phyloP scores from a whole-genome alignment of 1,284 basidiomycete genomes.

The Peniophora sp. region DNA sequence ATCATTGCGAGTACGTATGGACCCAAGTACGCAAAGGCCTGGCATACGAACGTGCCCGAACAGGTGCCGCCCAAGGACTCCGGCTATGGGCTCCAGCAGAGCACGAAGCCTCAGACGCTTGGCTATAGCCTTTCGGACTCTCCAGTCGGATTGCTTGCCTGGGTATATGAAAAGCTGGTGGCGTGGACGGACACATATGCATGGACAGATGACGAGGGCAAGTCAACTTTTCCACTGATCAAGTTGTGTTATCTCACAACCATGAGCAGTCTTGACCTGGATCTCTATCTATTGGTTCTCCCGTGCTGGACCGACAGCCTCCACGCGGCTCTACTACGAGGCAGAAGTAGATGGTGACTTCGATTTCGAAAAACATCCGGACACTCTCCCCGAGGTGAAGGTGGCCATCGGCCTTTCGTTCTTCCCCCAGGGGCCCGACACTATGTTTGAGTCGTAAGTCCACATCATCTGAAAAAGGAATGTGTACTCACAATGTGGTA shows the following conservation, averaged over 20 bases:
- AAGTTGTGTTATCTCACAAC: not conserved
- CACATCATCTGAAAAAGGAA: no score
- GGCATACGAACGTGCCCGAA: constrained; percentile 27
- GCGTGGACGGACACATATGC: constrained; percentile 42
- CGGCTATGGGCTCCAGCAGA: constrained; percentile 22
- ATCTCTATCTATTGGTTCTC: constrained; percentile 32
- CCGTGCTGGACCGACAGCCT: constrained; percentile 27
- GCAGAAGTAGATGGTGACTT: not conserved
- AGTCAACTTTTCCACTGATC: not conserved
- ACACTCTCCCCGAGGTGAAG: no score
- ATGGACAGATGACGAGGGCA: constrained; percentile 46
- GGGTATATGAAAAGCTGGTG: constrained; percentile 55
- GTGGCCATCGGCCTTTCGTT: constrained; percentile 22
- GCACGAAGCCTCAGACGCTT: constrained; percentile 29
- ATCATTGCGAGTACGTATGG: constrained; percentile 21
- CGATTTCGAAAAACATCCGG: not conserved
- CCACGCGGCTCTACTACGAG: constrained; percentile 33
- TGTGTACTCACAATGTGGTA: not conserved
- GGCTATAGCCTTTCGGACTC: constrained; percentile 46
- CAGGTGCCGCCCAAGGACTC: constrained; percentile 10
- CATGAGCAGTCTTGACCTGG: constrained; percentile 27
- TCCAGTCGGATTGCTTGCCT: constrained; percentile 48
- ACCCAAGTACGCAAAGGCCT: constrained; percentile 24
- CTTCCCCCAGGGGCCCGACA: constrained; percentile 23
- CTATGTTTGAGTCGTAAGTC: constrained; percentile 18